These are phyloP conservation scores for Eremothecium gossypii DNA, from an alignment of 1,139 yeast genomes.

Conservation along the genomic window DNA sequence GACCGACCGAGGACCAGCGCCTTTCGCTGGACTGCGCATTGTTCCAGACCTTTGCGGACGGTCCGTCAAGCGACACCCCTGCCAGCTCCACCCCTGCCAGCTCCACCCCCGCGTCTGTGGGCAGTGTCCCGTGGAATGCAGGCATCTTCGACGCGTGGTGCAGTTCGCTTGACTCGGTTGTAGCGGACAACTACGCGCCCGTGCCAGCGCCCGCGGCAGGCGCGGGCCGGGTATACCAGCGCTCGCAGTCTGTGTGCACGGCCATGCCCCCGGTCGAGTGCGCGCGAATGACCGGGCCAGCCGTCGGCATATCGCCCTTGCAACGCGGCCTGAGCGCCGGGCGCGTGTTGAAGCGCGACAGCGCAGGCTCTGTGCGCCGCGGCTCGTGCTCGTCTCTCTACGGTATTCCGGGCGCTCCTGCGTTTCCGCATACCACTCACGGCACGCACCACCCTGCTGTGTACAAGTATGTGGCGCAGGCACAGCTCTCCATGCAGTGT, in stretches of 20 bases:
- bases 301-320: background rate
- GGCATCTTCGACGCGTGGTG: slow-evolving; percentile 3
- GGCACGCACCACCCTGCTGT: slow-evolving; percentile 2
- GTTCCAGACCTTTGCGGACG: no score
- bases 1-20: no score
- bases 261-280: background rate
- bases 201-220: background rate
- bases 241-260: slow-evolving; percentile 2
- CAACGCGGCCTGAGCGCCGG: background rate
- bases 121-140: background rate
- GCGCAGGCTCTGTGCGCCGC: background rate
- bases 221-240: slow-evolving; percentile 2
- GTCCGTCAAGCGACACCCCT: no score
- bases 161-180: slow-evolving; percentile 1
- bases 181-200: slow-evolving; percentile 1
- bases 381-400: slow-evolving; percentile 2
- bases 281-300: background rate
- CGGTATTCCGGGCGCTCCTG: background rate
- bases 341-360: slow-evolving; percentile 1
- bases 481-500: slow-evolving; percentile 10
- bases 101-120: no score
- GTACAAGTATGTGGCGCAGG: slow-evolving; percentile 11
- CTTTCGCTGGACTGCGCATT: no score
- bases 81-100: no score
- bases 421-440: slow-evolving; percentile 1